phyloP scores from a whole-genome alignment of 2,329 filamentous ascomycete species.

The Exophiala phaeomuriformis region DNA sequence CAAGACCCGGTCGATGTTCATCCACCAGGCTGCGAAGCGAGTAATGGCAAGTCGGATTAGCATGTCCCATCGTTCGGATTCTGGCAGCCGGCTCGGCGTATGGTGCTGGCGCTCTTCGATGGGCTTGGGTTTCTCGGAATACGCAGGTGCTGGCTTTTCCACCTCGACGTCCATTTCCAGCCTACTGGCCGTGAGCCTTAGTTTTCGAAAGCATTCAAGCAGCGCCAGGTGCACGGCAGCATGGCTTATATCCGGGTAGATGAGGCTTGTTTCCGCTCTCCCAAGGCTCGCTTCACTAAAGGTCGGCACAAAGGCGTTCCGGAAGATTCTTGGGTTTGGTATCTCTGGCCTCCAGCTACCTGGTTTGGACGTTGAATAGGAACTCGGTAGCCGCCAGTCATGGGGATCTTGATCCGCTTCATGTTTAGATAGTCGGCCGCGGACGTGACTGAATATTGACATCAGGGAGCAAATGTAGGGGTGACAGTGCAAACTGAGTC shows the following conservation, averaged over 20 bases:
- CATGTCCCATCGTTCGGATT: constrained; percentile 12
- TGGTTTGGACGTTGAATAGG: not conserved
- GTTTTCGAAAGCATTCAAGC: constrained; percentile 19
- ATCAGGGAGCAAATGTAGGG: too few species aligned
- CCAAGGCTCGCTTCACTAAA: not conserved
- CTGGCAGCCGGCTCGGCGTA: not conserved
- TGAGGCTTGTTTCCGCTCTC: not conserved
- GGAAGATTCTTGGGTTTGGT: constrained; percentile 11
- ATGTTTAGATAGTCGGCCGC: too few species aligned
- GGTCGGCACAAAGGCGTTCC: constrained; percentile 14
- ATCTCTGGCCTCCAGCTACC: constrained; percentile 5
- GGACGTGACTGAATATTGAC: too few species aligned
- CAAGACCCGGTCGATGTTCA: constrained; percentile 13
- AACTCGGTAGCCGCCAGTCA: constrained; percentile 6
- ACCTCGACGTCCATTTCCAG: not conserved
- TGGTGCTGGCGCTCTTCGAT: not conserved
- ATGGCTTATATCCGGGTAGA: constrained; percentile 18
- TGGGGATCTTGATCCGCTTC: constrained; percentile 3
- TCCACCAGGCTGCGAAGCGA: constrained; percentile 18
- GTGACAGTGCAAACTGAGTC: too few species aligned
- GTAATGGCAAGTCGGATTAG: constrained; percentile 14
- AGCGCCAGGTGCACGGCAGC: constrained; percentile 16
- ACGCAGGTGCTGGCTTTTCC: not conserved
- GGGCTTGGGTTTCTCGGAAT: constrained; percentile 1
- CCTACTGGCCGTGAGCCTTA: constrained; percentile 8